Percentiles rank a stretch among this genome's conserved stretches.
Evolutionary conservation across 1,139 yeast genomes (phyloP).

Genomic region (Diutina mesorugosa): DNA sequence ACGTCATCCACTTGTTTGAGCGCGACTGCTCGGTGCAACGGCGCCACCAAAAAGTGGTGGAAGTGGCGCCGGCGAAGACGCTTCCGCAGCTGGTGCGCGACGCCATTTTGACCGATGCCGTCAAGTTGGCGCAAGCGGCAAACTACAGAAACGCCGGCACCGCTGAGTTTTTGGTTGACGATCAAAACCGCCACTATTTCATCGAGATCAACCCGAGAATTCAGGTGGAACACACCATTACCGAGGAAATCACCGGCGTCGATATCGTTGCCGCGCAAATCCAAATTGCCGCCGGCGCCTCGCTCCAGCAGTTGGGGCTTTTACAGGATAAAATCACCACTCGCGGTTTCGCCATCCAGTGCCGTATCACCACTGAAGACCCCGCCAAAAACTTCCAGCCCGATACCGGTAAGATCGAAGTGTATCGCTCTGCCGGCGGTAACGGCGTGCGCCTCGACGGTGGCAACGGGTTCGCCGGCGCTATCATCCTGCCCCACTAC

Average conservation of each 20-base stretch:
- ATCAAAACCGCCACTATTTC: constrained; percentile 89
- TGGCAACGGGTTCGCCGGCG: constrained; percentile 99
- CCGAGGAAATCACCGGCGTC: constrained; percentile 97
- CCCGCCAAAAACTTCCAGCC: constrained; percentile 96
- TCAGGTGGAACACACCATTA: constrained; percentile 97
- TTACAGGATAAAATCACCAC: constrained; percentile 90
- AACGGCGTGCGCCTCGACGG: constrained; percentile 98
- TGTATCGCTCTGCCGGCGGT: constrained; percentile 98
- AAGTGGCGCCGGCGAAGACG: constrained; percentile 97
- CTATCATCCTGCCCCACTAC: constrained; percentile 92
- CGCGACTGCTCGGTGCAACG: constrained; percentile 99
- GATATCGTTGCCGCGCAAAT: constrained; percentile 98
- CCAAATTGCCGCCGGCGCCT: constrained; percentile 98
- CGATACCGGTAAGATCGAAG: constrained; percentile 97
- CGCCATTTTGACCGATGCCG: constrained; percentile 89
- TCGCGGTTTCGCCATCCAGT: constrained; percentile 96
- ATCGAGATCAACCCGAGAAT: constrained; percentile 98
- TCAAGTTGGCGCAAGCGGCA: constrained; percentile 75
- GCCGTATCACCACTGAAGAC: constrained; percentile 98
- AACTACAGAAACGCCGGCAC: constrained; percentile 97
- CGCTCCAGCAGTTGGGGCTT: constrained; percentile 80
- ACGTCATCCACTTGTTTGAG: constrained; percentile 90
- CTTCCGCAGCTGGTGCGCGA: constrained; percentile 74
- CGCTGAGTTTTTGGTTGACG: constrained; percentile 92
- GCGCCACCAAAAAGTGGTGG: constrained; percentile 98